These are phyloP conservation scores for Fusarium veterinarium DNA, from an alignment of 2,329 filamentous ascomycete genomes.

Conservation along the genomic window DNA sequence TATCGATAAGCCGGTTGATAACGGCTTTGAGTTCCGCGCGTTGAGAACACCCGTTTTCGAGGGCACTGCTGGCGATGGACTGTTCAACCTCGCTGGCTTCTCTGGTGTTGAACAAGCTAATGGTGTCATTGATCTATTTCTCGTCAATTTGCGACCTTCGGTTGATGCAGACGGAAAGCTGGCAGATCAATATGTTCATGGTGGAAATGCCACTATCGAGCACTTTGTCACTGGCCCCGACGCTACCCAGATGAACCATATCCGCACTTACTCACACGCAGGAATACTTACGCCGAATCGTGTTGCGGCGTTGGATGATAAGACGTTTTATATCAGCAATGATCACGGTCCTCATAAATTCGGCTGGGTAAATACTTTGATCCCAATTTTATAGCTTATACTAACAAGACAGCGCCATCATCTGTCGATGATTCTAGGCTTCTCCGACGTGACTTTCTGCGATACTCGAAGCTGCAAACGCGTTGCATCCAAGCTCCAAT, in stretches of 20 bases:
- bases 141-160: conserved; percentile 34
- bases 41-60: conserved; percentile 45
- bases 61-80: conserved; percentile 48
- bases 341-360: conserved; percentile 34
- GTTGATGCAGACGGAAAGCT: conserved; percentile 13
- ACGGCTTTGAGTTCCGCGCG: conserved; percentile 34
- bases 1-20: conserved; percentile 45
- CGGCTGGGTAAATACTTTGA: conserved; percentile 16
- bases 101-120: conserved; percentile 43
- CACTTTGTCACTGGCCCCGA: conserved; percentile 17
- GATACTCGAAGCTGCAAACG: conserved; percentile 28
- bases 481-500: conserved; percentile 36
- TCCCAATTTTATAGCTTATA: rapidly evolving
- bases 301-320: conserved; percentile 17
- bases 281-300: conserved; percentile 39
- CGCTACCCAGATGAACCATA: conserved; percentile 24
- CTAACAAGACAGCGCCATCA: conserved; percentile 19
- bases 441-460: conserved; percentile 48
- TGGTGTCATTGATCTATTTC: conserved; percentile 23
- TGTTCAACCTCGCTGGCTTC: conserved; percentile 48
- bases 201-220: conserved; percentile 34
- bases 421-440: conserved; percentile 39
- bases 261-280: conserved; percentile 26
- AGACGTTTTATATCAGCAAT: conserved; percentile 34
- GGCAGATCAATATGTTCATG: conserved; percentile 17